phyloP scores from a whole-genome alignment of 2,329 filamentous ascomycete species.

The Scedosporium boydii region DNA sequence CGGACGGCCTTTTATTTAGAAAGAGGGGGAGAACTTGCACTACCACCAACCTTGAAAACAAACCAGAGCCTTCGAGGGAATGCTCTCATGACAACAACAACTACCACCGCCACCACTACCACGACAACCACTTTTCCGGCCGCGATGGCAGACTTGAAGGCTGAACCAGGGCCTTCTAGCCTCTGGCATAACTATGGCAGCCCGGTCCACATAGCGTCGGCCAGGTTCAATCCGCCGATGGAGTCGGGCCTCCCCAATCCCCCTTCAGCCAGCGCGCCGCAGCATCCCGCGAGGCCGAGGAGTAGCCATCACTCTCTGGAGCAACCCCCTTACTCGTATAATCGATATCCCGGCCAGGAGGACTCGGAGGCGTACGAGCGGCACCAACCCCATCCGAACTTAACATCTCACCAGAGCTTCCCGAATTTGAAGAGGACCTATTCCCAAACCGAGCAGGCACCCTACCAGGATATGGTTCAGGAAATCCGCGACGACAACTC shows the following conservation, averaged over 20 bases:
- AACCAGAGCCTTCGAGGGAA: slow-evolving; percentile 20
- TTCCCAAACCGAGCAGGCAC: slow-evolving; percentile 43
- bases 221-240: slow-evolving; percentile 39
- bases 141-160: slow-evolving; percentile 55
- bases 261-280: slow-evolving; percentile 31
- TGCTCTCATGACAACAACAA: slow-evolving; percentile 49
- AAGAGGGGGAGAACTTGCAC: background rate
- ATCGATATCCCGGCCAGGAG: slow-evolving; percentile 41
- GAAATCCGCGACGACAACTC: slow-evolving; percentile 49
- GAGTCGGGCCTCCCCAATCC: slow-evolving; percentile 38
- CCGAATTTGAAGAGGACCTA: slow-evolving; percentile 49
- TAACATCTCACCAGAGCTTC: slow-evolving; percentile 42
- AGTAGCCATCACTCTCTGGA: slow-evolving; percentile 40
- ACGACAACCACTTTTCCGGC: slow-evolving; percentile 50
- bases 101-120: slow-evolving; percentile 37
- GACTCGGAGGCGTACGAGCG: slow-evolving; percentile 45
- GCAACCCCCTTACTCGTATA: slow-evolving; percentile 40
- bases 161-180: slow-evolving; percentile 46
- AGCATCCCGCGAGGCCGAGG: slow-evolving; percentile 39
- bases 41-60: background rate
- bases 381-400: slow-evolving; percentile 33
- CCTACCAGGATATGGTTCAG: slow-evolving; percentile 52
- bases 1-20: background rate
- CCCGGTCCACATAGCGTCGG: slow-evolving; percentile 39
- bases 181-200: slow-evolving; percentile 50